Evolutionary conservation across 169 alveolate species (phyloP).

Genomic region (Neospora caninum): DNA sequence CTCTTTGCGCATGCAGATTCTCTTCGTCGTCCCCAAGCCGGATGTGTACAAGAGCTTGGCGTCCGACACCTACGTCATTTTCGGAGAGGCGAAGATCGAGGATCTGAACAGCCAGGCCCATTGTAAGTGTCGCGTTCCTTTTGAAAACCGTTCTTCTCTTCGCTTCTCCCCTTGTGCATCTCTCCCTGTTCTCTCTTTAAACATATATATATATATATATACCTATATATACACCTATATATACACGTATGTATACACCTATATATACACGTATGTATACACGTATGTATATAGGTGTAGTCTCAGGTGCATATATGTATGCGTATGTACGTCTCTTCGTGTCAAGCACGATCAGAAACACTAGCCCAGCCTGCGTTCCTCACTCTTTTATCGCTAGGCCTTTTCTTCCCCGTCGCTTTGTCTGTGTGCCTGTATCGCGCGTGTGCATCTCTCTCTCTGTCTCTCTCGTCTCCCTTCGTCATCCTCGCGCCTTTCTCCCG

Average conservation of each 20-base stretch:
- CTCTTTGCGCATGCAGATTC: neutral
- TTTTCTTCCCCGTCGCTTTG: neutral
- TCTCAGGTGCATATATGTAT: too few relatives aligned
- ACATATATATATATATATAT: neutral
- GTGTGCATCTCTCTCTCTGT: neutral
- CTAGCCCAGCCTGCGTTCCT: too few relatives aligned
- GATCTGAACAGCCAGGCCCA: constrained; percentile 79
- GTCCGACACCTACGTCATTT: constrained; percentile 93
- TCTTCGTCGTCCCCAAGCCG: constrained; percentile 91
- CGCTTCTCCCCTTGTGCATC: neutral
- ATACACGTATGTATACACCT: neutral
- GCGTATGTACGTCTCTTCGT: too few relatives aligned
- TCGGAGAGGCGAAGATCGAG: constrained; percentile 96
- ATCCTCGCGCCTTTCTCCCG: too few relatives aligned
- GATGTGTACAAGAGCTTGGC: constrained; percentile 93
- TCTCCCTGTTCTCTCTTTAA: neutral
- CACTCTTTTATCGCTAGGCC: neutral
- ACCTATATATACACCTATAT: neutral
- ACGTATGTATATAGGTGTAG: too few relatives aligned
- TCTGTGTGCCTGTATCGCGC: neutral
- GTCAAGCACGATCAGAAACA: too few relatives aligned
- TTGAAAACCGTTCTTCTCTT: neutral
- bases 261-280: neutral
- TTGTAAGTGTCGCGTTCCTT: neutral
- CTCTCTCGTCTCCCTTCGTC: neutral